phyloP scores from a whole-genome alignment of 345 rosid genomes.

The Gossypium sturtianum region DNA sequence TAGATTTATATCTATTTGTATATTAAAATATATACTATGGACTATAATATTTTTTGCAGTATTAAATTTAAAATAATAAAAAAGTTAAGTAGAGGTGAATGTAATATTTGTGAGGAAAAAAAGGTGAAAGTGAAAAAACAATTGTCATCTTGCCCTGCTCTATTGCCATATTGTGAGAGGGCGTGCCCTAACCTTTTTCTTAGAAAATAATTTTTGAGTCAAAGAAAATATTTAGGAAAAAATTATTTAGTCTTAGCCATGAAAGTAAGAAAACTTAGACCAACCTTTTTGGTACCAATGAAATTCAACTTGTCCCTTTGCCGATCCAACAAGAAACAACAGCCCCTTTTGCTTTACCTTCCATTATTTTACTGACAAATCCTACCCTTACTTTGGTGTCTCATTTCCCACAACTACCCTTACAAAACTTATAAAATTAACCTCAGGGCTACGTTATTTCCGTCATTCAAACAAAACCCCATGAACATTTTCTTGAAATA shows the following conservation, averaged over 20 bases:
- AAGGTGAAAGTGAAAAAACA: no score
- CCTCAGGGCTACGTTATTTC: background rate
- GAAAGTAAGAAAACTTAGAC: slow-evolving; percentile 3
- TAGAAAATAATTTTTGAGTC: no score
- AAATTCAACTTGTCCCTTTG: background rate
- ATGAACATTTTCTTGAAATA: background rate
- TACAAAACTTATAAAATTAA: background rate
- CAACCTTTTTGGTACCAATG: background rate
- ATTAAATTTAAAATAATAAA: no score
- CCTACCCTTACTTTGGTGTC: background rate
- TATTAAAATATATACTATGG: no score
- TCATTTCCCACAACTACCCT: slow-evolving; percentile 8
- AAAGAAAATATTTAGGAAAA: no score
- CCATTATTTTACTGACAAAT: background rate
- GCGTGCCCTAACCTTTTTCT: no score
- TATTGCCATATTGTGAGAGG: no score
- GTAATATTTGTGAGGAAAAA: no score
- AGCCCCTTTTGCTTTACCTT: slow-evolving; percentile 7
- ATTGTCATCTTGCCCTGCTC: no score
- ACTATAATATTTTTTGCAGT: no score
- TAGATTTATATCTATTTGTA: no score
- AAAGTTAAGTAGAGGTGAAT: no score
- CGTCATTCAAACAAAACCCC: background rate
- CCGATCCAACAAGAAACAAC: slow-evolving; percentile 11
- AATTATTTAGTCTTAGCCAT: background rate